Evolutionary conservation across 2,329 filamentous ascomycete species (phyloP), one percentile per base, ranked within the genome.

Genomic region (Penicillium sp.): DNA sequence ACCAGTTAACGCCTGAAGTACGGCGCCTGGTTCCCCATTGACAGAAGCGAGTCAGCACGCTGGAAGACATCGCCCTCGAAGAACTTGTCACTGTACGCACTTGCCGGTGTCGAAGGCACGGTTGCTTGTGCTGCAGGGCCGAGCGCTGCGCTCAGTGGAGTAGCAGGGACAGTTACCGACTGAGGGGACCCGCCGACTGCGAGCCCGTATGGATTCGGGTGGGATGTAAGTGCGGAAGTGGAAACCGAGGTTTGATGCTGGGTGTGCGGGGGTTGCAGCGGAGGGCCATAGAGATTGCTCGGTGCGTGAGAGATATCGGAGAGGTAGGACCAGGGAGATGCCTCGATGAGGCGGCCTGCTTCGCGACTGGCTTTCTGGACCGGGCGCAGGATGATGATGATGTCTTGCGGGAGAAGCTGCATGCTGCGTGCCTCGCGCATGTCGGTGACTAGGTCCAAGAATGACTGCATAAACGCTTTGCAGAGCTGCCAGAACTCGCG

Each of bases 91-190:
- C 75, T 74, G 56, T 76, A 76, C 11, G 74, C 72, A 60, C 70
- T 76, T n/a, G 74, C 74, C 5, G 74, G 75, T 0, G 75, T 76
- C 2, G 82, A 89, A 4, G 90, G 88, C 10, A 96, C 86, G 0
- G 90, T 96, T 1, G 92, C 91, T 71, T 95, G 91, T 48, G 91
- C 89, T 18, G 92, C 92, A 5, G 92, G 90, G 0, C 92, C 92
- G 5, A 96, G 79, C 1, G 92, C 92, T 14, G 91, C 92, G 62
- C 89, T 94, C 55, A 96, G 81, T 7, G 92, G 92, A 1, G 92
- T 96, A 64, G 94, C 90, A 8, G 92, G 91, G 33, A 91, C 74
- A 10, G 81, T 78, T 9, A 81, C 75, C 20, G 79, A 77, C 42
- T 80, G 80, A 11, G 76, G 79, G 24, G 71, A 69, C 51, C 67